phyloP scores from a whole-genome alignment of 257 asterid genomes.

The Solanum commersonii region DNA sequence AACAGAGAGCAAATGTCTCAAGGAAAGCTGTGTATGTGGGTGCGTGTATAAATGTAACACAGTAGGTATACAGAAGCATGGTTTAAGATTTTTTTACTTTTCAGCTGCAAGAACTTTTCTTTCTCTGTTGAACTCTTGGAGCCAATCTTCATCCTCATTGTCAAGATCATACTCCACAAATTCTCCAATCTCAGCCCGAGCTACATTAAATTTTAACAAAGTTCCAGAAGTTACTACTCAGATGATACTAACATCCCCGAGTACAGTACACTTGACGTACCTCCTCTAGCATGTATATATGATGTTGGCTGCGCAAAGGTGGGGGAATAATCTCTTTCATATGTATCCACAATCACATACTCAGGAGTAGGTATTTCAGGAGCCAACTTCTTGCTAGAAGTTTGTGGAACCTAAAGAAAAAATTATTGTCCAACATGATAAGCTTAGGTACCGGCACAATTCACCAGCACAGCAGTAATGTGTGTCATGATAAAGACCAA shows the following conservation, averaged over 20 bases:
- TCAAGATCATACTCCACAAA: conserved; percentile 98
- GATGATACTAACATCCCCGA: not conserved
- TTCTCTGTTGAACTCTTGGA: conserved; percentile 67
- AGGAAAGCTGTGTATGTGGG: not conserved
- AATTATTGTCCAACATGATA: not conserved
- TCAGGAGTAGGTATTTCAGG: conserved; percentile 98
- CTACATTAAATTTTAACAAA: conserved; percentile 32
- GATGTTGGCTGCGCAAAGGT: conserved; percentile 85
- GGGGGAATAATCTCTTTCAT: conserved; percentile 90
- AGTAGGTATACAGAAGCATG: not conserved
- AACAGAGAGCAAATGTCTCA: not conserved
- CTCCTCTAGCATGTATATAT: conserved; percentile 92
- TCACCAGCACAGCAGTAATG: not conserved
- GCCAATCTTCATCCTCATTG: conserved; percentile 99
- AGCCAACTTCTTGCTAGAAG: conserved; percentile 52
- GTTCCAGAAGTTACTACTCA: conserved; percentile 1
- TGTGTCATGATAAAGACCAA: not conserved
- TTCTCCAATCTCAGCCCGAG: conserved; percentile 95
- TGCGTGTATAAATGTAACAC: not conserved
- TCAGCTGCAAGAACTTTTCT: conserved; percentile 60
- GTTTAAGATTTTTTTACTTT: conserved; percentile 40
- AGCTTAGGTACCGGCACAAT: not conserved
- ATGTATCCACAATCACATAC: conserved; percentile 83
- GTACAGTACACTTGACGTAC: conserved; percentile 19
- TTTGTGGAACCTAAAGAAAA: conserved; percentile 51